Evolutionary conservation across 371 early-diverging fungal species (phyloP).

Genomic region (Apophysomyces sp.): DNA sequence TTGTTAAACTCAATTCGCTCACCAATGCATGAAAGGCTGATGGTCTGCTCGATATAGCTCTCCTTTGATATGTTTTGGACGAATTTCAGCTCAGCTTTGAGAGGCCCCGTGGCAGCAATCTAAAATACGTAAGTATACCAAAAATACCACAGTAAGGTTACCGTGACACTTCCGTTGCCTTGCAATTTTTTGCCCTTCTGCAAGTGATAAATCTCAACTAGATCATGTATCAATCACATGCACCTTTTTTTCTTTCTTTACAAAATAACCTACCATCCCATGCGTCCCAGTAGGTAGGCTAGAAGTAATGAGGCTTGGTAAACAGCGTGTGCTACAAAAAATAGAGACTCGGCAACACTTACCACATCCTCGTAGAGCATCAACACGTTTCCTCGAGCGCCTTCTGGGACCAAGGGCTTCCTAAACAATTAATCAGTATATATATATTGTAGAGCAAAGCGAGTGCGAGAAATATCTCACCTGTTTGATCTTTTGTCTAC

Average conservation of each 20-base stretch:
- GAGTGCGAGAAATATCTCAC: conserved; percentile 9
- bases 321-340: too few species aligned
- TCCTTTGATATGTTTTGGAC: conserved; percentile 60
- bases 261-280: conserved; percentile 35
- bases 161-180: conserved; percentile 27
- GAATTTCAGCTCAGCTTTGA: conserved; percentile 64
- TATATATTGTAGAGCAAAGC: not conserved
- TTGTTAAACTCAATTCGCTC: conserved; percentile 83
- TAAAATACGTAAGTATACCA: not conserved
- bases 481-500: conserved; percentile 56
- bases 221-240: not conserved
- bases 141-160: not conserved
- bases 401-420: conserved; percentile 72
- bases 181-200: conserved; percentile 35
- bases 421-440: too few species aligned
- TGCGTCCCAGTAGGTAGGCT: conserved; percentile 85
- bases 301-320: too few species aligned
- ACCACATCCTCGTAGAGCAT: conserved; percentile 84
- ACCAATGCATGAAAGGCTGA: conserved; percentile 65
- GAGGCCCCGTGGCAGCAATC: conserved; percentile 33
- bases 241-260: not conserved
- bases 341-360: conserved; percentile 9
- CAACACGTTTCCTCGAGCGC: conserved; percentile 75
- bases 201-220: conserved; percentile 49
- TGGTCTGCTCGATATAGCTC: conserved; percentile 72